Evolutionary conservation across 2,329 filamentous ascomycete species (phyloP), one percentile per base, ranked within the genome.

Genomic region (Penicillium sp.): DNA sequence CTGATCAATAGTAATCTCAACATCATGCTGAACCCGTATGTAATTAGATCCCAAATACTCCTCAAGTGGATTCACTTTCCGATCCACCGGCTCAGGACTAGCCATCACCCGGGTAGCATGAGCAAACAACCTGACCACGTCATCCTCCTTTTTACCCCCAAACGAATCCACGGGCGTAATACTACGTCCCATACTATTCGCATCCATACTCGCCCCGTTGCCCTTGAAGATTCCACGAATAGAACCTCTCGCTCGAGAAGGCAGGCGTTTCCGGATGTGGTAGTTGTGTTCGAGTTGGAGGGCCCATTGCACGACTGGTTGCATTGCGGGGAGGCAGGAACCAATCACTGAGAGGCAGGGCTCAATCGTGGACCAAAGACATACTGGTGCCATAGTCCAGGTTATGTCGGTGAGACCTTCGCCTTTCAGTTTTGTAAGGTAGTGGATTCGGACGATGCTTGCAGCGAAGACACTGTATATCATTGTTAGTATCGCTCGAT

Each of bases 281-380:
- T n/a, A 44, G 2, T 40, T 27, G 41, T 52, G 50, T 35, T 56
- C 54, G 3, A 53, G 18, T 25, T 53, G 49, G 18, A 56, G 49
- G 6, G 47, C 54, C 26, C 44, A 53, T 46, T 50, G 54, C 15
- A 56, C 50, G 15, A 73, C 42, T 7, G 56, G 56, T 22, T 53
- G 43, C 37, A 61, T 48, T 14, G 54, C 47, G 2, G 58, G 56
- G 9, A 61, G 50, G 18, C 51, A 54, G 18, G 53, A 56, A 20
- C 56, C 53, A 33, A 61, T 54, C 2, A 59, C 44, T 3, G 48
- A 55, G 18, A 59, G 31, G 18, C 49, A 54, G 8, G 56, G 51
- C 35, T 61, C 58, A 3, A 61, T 49, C n/a, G 41, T 53, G 7
- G 58, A 56, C 53, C 56, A 56, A 12, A 56, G 49, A 14, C 49